A percentile compares a stretch with the other conserved stretches of the same genome.
phyloP scores from a whole-genome alignment of 768 basidiomycete species.

The Mycena olivaceomarginata region DNA sequence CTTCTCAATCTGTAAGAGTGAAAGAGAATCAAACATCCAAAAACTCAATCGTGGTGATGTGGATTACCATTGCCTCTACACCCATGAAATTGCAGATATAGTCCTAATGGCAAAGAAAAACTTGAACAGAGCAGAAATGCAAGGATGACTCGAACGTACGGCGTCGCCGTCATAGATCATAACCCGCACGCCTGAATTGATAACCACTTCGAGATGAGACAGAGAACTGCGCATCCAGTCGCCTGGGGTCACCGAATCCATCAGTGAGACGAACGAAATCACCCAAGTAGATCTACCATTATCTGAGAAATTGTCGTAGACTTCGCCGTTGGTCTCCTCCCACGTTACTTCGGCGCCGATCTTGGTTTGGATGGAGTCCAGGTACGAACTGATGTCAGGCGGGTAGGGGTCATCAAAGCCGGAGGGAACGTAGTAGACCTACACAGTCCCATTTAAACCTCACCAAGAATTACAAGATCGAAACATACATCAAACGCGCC shows the following conservation, averaged over 20 bases:
- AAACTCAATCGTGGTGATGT: neutral
- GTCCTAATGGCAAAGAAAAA: slow-evolving; percentile 44
- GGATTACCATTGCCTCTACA: slow-evolving; percentile 64
- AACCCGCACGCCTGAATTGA: slow-evolving; percentile 63
- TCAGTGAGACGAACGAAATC: slow-evolving; percentile 6
- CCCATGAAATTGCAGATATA: slow-evolving; percentile 63
- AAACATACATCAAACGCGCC: slow-evolving; percentile 71
- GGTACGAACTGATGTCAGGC: slow-evolving; percentile 58
- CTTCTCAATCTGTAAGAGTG: slow-evolving; percentile 21
- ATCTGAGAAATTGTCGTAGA: slow-evolving; percentile 67
- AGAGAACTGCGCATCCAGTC: slow-evolving; percentile 76
- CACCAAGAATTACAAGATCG: neutral
- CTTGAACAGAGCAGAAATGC: slow-evolving; percentile 4
- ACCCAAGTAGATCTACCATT: slow-evolving; percentile 55
- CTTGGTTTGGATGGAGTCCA: slow-evolving; percentile 48
- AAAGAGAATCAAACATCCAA: neutral
- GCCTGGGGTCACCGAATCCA: slow-evolving; percentile 49
- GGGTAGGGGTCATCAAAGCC: slow-evolving; percentile 69
- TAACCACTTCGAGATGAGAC: slow-evolving; percentile 59
- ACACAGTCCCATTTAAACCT: neutral
- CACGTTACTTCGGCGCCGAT: slow-evolving; percentile 57
- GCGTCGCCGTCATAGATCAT: slow-evolving; percentile 66
- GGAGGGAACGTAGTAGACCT: slow-evolving; percentile 68
- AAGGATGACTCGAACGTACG: slow-evolving; percentile 24
- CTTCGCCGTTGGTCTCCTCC: slow-evolving; percentile 59